A percentile compares a stretch with the other conserved stretches of the same genome.
Evolutionary conservation across 2,329 filamentous ascomycete species (phyloP).

Genomic region (Stachybotrys chartarum): DNA sequence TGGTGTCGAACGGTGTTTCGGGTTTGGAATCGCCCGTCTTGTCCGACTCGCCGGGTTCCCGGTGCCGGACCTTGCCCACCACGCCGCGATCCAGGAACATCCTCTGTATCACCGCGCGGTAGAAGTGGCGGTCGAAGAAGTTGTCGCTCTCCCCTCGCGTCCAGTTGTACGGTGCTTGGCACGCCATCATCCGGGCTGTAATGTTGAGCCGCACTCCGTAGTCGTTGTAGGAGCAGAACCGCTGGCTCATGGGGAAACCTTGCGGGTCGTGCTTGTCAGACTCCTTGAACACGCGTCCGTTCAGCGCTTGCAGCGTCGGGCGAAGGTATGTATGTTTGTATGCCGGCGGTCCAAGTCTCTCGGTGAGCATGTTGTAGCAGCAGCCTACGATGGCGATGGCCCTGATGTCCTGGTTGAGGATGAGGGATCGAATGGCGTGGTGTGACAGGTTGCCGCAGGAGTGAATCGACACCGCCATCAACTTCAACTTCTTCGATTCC

Average conservation of each 20-base stretch:
- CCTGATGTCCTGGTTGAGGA: constrained; percentile 74
- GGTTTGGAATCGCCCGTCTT: constrained; percentile 9
- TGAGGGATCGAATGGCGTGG: constrained; percentile 79
- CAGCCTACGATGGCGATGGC: constrained; percentile 96
- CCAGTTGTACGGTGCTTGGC: constrained; percentile 94
- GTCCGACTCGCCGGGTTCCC: constrained; percentile 10
- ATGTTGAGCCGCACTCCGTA: constrained; percentile 81
- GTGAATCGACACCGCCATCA: constrained; percentile 92
- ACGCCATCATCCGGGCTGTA: constrained; percentile 96
- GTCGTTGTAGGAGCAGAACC: constrained; percentile 50
- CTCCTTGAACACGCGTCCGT: constrained; percentile 61
- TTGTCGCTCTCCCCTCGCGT: constrained; percentile 68
- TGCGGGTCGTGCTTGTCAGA: constrained; percentile 74
- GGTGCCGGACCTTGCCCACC: constrained; percentile 52
- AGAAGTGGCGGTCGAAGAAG: constrained; percentile 93
- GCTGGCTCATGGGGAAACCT: constrained; percentile 86
- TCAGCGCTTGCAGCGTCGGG: constrained; percentile 57
- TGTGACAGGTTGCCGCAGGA: constrained; percentile 98
- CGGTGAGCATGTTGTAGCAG: constrained; percentile 95
- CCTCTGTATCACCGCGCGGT: constrained; percentile 79
- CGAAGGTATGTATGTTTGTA: constrained; percentile 77
- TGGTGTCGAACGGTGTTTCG: constrained; percentile 41
- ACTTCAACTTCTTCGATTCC: constrained; percentile 26
- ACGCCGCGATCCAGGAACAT: constrained; percentile 85
- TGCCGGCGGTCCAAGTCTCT: constrained; percentile 77